Conservation (phyloP, 345 rosid species). For the Isatis tinctoria region DNA sequence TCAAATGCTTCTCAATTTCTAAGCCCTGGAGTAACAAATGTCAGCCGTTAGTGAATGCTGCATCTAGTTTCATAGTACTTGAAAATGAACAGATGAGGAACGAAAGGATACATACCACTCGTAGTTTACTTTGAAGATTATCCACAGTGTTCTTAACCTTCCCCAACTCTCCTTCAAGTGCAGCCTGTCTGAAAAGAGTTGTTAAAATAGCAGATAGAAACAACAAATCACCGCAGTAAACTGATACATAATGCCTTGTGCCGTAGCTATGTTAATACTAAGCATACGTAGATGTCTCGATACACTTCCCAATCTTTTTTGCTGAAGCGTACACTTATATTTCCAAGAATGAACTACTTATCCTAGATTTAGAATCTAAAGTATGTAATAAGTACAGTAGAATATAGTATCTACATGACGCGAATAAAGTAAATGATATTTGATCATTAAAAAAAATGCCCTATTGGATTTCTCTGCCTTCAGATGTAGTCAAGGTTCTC, state of each 20-base stretch:
- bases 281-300: background rate
- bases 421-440: background rate
- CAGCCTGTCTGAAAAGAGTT: slow-evolving; percentile 93
- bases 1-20: slow-evolving; percentile 94
- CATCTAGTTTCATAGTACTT: background rate
- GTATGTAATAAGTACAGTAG: too few species aligned
- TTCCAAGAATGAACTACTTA: background rate
- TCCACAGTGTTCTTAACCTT: slow-evolving; percentile 52
- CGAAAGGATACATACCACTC: slow-evolving; percentile 52
- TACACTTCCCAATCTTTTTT: background rate
- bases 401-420: background rate
- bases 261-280: slow-evolving; percentile 4
- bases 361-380: background rate
- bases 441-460: background rate
- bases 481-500: background rate
- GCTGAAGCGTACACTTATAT: background rate
- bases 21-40: slow-evolving; percentile 56
- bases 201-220: slow-evolving; percentile 41
- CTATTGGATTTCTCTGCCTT: background rate
- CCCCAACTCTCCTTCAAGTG: slow-evolving; percentile 80
- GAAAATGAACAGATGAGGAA: slow-evolving; percentile 1
- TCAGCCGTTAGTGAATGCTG: slow-evolving; percentile 1
- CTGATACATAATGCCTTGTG: slow-evolving; percentile 3
- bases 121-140: slow-evolving; percentile 68
- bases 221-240: background rate